Conservation (phyloP, 108 stramenopile genomes). For the Cyclostephanos invisitatus region DNA sequence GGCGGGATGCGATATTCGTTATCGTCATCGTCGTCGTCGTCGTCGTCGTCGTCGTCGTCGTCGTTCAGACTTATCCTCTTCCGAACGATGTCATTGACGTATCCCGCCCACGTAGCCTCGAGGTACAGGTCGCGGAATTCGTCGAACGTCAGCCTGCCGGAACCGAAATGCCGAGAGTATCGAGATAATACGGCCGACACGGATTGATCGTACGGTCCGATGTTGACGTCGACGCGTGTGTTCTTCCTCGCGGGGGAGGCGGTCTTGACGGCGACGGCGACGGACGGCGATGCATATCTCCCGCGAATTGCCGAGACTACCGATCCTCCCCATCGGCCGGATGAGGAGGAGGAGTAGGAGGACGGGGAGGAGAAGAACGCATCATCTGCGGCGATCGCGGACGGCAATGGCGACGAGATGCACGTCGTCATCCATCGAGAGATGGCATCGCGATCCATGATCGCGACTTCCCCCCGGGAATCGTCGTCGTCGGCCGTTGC, state of each 20-base stretch:
- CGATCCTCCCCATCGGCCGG: too few species aligned
- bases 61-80: not conserved
- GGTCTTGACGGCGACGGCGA: not conserved
- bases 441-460: conserved; percentile 24
- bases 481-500: not conserved
- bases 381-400: not conserved
- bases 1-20: conserved; percentile 11
- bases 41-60: conserved; percentile 6
- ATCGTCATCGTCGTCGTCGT: not conserved
- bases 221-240: conserved; percentile 13
- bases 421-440: conserved; percentile 67
- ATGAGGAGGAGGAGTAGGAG: not conserved
- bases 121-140: conserved; percentile 68
- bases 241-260: not conserved
- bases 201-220: conserved; percentile 65
- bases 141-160: conserved; percentile 54
- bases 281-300: not conserved
- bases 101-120: conserved; percentile 46
- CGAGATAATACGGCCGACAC: conserved; percentile 54
- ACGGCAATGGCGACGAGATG: conserved; percentile 24
- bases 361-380: not conserved
- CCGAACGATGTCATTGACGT: conserved; percentile 24
- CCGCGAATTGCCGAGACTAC: not conserved
- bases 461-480: not conserved
- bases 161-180: conserved; percentile 54